Conservation (phyloP, 2,329 filamentous ascomycete species). For the Botryotinia calthae region DNA sequence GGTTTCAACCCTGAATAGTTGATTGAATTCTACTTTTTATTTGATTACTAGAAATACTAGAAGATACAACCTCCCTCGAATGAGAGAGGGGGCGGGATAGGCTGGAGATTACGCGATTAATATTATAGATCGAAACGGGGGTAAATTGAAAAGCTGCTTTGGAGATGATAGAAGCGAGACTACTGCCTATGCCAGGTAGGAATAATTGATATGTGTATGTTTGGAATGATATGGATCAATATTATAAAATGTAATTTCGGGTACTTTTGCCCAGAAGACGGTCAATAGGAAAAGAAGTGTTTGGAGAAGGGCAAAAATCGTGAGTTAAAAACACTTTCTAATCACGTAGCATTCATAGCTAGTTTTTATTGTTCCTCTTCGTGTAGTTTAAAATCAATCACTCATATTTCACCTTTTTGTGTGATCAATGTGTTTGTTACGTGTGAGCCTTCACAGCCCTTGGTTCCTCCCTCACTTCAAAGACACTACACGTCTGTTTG, state of each 20-base stretch:
- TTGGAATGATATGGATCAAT: constrained; percentile 23
- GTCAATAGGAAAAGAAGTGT: constrained; percentile 37
- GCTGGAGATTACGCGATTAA: constrained; percentile 41
- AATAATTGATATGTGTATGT: constrained; percentile 56
- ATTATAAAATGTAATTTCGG: constrained; percentile 29
- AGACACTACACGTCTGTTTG: too few species aligned
- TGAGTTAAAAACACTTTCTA: background rate
- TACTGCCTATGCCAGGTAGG: constrained; percentile 60
- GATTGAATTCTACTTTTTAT: background rate
- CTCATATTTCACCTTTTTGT: background rate
- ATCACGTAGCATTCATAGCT: background rate
- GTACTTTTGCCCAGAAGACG: constrained; percentile 29
- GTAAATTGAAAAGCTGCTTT: constrained; percentile 51
- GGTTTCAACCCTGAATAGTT: background rate
- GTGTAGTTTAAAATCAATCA: too few species aligned
- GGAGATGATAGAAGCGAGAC: constrained; percentile 59
- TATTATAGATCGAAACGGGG: constrained; percentile 17
- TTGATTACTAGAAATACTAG: background rate
- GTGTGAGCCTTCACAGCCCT: background rate
- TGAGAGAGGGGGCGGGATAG: constrained; percentile 42
- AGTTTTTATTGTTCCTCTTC: too few species aligned
- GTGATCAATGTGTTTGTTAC: background rate
- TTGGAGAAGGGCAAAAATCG: constrained; percentile 27
- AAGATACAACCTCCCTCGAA: background rate
- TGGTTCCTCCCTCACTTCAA: background rate